Evolutionary conservation across 805 yeast species (phyloP).

Genomic region (Pichia eremophila): DNA sequence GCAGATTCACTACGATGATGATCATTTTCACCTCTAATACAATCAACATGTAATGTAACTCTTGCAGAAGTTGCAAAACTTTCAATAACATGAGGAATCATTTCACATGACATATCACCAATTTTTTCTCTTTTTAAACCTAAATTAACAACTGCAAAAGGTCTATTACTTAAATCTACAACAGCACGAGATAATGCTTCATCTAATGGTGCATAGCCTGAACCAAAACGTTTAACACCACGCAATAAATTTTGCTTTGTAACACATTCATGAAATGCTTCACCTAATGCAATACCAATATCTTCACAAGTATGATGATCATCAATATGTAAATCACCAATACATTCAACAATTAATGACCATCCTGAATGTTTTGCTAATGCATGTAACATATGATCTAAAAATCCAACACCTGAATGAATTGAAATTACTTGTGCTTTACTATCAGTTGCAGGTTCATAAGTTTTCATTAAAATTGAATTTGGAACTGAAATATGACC

Average conservation of each 20-base stretch:
- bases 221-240: conserved; percentile 89
- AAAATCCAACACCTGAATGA: conserved; percentile 88
- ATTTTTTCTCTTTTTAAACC: conserved; percentile 88
- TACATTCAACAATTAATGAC: conserved; percentile 82
- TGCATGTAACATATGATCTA: conserved; percentile 97
- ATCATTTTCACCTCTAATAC: conserved; percentile 87
- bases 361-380: conserved; percentile 95
- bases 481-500: conserved; percentile 60
- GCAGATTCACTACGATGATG: conserved; percentile 96
- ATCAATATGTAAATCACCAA: conserved; percentile 91
- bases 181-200: conserved; percentile 95
- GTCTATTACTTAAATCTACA: conserved; percentile 90
- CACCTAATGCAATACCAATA: conserved; percentile 85
- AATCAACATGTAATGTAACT: conserved; percentile 88
- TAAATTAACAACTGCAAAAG: conserved; percentile 81
- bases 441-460: conserved; percentile 30
- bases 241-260: conserved; percentile 53
- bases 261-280: conserved; percentile 79
- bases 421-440: conserved; percentile 65
- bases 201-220: conserved; percentile 91
- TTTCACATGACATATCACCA: conserved; percentile 87
- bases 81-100: conserved; percentile 96
- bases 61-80: conserved; percentile 91
- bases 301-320: conserved; percentile 98
- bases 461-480: conserved; percentile 37